Evolutionary conservation across 805 yeast species (phyloP), one percentile per base, ranked within the genome.

Genomic region (Lipomyces mesembrius): DNA sequence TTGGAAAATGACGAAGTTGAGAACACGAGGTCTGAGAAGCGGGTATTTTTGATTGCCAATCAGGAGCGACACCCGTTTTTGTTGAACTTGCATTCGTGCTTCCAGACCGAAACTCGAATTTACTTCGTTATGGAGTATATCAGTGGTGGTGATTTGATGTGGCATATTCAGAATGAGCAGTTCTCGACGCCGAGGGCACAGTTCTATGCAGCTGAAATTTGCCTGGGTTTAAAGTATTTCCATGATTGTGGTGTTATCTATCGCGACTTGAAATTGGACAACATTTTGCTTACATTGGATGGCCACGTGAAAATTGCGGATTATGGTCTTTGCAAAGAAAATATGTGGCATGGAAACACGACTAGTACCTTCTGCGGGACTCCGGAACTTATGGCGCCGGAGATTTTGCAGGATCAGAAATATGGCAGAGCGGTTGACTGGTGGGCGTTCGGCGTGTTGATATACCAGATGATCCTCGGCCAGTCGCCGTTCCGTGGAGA

Each of bases 331-430:
- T 95, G 99, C 83, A 95, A 95, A 78, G 98, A 92, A 74, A 90
- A 85, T 60, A 91, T 91, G 96, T 88, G 92, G 88, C 82, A 81
- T 76, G 92, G 92, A 12, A 87, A 84, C 72, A 91, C 93, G 22
- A 95, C 98, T 0, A 88, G 91, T 3, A 95, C 99, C 0, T 95
- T 94, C 81, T 95, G 99, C 82, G 99, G 99, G 73, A 95, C 99
- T 2, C 99, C 99, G 0, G 99, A 95, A 78, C 91, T 95, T 73
- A 95, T 95, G 97, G 99, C 99, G 0, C 99, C 99, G 0, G 99
- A 95, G 79, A 94, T 95, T 72, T 83, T 95, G 75, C 88, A 91
- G 71, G 98, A 95, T 63, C 96, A 93, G 78, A 90, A 88, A 67
- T 95, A 95, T 75, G 95, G 92, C 62, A 87, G 96, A 75, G 90